phyloP scores from a whole-genome alignment of 2,329 filamentous ascomycete genomes.

The Cytospora piceae region DNA sequence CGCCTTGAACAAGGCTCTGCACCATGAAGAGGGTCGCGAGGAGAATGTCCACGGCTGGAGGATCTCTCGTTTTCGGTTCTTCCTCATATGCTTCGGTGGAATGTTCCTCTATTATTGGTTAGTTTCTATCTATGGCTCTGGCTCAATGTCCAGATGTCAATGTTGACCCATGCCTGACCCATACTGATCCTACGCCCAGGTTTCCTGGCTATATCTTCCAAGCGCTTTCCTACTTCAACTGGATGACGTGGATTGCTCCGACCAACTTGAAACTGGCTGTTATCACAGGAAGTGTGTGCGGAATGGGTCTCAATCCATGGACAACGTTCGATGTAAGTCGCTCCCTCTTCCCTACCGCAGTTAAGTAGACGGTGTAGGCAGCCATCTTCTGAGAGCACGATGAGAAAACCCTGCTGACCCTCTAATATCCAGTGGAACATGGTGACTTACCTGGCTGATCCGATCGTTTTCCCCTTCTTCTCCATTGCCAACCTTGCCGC shows the following conservation, averaged over 20 bases:
- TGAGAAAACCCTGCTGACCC: constrained; percentile 1
- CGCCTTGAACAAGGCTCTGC: constrained; percentile 52
- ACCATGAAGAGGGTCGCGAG: constrained; percentile 45
- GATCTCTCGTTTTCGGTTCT: constrained; percentile 51
- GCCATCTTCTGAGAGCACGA: constrained; percentile 29
- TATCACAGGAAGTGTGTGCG: constrained; percentile 41
- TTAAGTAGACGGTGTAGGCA: constrained; percentile 13
- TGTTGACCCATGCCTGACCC: neutral
- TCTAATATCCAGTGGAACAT: constrained; percentile 22
- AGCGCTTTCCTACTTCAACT: constrained; percentile 52
- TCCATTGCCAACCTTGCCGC: constrained; percentile 65
- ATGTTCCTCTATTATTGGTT: constrained; percentile 53
- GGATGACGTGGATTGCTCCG: constrained; percentile 58
- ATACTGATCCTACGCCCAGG: constrained; percentile 37
- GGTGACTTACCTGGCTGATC: constrained; percentile 32
- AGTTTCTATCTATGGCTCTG: neutral
- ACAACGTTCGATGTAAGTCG: constrained; percentile 48
- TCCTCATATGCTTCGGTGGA: constrained; percentile 45
- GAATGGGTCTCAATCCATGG: constrained; percentile 42
- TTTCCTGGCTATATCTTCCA: constrained; percentile 54
- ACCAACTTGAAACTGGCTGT: constrained; percentile 39
- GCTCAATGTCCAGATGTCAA: too few species aligned
- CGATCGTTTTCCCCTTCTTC: constrained; percentile 54
- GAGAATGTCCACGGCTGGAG: constrained; percentile 46
- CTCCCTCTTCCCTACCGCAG: constrained; percentile 28